Evolutionary conservation across 1,139 yeast genomes (phyloP).

Genomic region (Geotrichum klebahnii): DNA sequence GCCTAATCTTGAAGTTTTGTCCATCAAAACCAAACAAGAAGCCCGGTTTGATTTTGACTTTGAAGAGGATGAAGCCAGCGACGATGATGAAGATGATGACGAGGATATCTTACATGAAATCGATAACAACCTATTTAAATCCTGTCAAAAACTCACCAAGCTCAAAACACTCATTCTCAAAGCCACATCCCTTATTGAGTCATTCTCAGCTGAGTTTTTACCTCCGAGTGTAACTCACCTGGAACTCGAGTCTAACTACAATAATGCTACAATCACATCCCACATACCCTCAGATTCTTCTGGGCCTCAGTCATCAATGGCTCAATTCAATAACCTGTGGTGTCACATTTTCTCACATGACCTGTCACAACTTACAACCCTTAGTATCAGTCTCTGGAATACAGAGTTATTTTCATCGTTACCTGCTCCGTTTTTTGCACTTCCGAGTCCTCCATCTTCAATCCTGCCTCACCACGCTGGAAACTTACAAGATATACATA

Average conservation of each 20-base stretch:
- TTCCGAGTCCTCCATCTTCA: slow-evolving; percentile 4
- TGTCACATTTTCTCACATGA: slow-evolving; percentile 9
- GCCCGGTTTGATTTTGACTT: not conserved
- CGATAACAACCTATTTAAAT: not conserved
- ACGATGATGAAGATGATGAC: not conserved
- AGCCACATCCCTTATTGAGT: slow-evolving; percentile 5
- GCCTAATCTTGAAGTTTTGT: slow-evolving; percentile 7
- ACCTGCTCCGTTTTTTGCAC: slow-evolving; percentile 1
- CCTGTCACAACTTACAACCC: slow-evolving; percentile 8
- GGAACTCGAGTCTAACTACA: slow-evolving; percentile 11
- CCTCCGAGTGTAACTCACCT: slow-evolving; percentile 11
- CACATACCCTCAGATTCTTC: too few species aligned
- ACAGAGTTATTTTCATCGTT: slow-evolving; percentile 7
- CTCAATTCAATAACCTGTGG: slow-evolving; percentile 7
- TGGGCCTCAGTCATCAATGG: not conserved
- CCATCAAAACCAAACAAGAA: slow-evolving; percentile 3
- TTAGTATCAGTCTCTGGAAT: slow-evolving; percentile 10
- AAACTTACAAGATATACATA: slow-evolving; percentile 3
- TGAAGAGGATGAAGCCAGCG: not conserved
- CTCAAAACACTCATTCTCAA: slow-evolving; percentile 6
- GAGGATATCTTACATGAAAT: not conserved
- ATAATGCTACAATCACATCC: not conserved
- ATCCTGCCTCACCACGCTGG: slow-evolving; percentile 2
- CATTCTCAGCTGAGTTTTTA: slow-evolving; percentile 3
- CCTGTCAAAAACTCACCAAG: not conserved